Evolutionary conservation across 305 asterid species (phyloP).

Genomic region (Plantago rigida): DNA sequence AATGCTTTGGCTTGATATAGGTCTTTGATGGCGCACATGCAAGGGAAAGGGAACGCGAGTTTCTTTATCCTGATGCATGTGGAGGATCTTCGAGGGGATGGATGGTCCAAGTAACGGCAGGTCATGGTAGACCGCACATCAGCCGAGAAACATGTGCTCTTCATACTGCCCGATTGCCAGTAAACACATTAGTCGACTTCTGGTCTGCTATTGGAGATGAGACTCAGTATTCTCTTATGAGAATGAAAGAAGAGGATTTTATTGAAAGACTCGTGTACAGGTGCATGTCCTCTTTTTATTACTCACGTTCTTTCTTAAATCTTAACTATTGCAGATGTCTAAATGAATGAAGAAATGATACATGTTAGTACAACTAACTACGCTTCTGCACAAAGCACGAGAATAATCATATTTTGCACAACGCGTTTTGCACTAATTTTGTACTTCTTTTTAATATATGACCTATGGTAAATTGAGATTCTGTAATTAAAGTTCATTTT

Average conservation of each 20-base stretch:
- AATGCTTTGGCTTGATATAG: constrained; percentile 36
- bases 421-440: too few relatives aligned
- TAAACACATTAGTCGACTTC: constrained; percentile 89
- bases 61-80: constrained; percentile 96
- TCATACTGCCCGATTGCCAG: constrained; percentile 91
- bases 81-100: constrained; percentile 98
- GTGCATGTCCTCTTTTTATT: constrained; percentile 32
- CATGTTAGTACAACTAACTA: too few relatives aligned
- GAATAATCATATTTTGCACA: too few relatives aligned
- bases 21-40: constrained; percentile 88
- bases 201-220: constrained; percentile 99
- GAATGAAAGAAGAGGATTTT: constrained; percentile 96
- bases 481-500: too few relatives aligned
- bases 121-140: constrained; percentile 67
- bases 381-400: too few relatives aligned
- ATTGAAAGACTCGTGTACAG: constrained; percentile 92
- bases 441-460: too few relatives aligned
- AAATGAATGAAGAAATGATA: constrained; percentile 13
- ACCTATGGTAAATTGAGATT: too few relatives aligned
- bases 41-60: constrained; percentile 86
- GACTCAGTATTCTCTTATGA: constrained; percentile 72
- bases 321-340: background rate
- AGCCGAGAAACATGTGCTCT: constrained; percentile 96
- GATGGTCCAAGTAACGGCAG: constrained; percentile 73
- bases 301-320: constrained; percentile 4